Conservation (phyloP, 2,329 filamentous ascomycete genomes). For the Phaeosphaeriaceae sp. region DNA sequence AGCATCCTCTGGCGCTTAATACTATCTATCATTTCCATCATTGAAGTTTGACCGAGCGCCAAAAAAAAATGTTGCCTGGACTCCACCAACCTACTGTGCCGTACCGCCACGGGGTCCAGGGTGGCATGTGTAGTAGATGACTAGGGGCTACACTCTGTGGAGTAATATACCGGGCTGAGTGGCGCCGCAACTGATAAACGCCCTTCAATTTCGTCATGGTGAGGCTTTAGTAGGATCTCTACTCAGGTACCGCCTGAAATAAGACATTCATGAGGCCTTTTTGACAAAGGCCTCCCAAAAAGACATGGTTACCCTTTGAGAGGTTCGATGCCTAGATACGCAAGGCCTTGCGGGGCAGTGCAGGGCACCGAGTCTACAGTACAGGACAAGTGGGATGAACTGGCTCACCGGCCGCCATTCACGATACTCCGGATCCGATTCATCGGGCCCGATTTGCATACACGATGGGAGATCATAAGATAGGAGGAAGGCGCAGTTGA, state of each 20-base stretch:
- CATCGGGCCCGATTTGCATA: constrained; percentile 5
- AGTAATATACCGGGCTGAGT: constrained; percentile 5
- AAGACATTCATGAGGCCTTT: background rate
- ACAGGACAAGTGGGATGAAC: background rate
- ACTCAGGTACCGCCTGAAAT: background rate
- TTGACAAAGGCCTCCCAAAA: background rate
- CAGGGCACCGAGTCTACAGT: constrained; percentile 6
- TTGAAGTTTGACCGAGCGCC: too few relatives aligned
- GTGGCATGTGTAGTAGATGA: background rate
- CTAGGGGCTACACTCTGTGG: constrained; percentile 1
- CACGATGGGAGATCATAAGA: background rate
- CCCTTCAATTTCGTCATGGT: background rate
- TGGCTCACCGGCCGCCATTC: constrained; percentile 8
- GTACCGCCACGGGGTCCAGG: background rate
- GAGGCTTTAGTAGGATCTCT: background rate
- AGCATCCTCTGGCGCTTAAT: background rate
- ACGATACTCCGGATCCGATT: constrained; percentile 8
- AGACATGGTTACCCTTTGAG: constrained; percentile 7
- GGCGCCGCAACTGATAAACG: background rate
- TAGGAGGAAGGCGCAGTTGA: constrained; percentile 1
- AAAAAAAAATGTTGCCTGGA: too few relatives aligned
- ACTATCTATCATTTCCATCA: background rate
- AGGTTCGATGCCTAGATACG: background rate
- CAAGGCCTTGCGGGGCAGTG: constrained; percentile 15
- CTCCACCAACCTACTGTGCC: too few relatives aligned